Evolutionary conservation across 129 eudicot species (phyloP).

Genomic region (Ambrosia artemisiifolia): DNA sequence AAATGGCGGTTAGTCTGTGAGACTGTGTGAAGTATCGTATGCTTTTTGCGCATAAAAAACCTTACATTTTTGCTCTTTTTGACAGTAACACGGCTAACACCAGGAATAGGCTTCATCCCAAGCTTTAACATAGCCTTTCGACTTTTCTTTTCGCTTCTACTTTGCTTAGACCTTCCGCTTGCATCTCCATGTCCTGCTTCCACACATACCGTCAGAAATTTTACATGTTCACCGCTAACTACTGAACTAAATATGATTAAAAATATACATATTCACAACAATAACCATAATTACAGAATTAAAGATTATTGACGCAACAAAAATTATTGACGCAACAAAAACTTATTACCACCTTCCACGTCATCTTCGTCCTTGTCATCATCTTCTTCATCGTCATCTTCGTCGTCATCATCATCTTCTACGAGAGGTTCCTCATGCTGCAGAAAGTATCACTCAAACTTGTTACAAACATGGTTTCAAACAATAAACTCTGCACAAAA

Average conservation of each 20-base stretch:
- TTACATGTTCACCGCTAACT: neutral
- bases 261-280: neutral
- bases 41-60: neutral
- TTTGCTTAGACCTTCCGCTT: conserved; percentile 57
- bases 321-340: too few relatives aligned
- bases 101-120: conserved; percentile 72
- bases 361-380: too few relatives aligned
- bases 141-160: conserved; percentile 89
- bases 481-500: too few relatives aligned
- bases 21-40: neutral
- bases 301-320: too few relatives aligned
- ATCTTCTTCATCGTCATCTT: too few relatives aligned
- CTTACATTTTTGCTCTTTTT: conserved; percentile 79
- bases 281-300: too few relatives aligned
- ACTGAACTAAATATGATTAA: neutral
- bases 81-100: conserved; percentile 82
- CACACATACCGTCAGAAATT: neutral
- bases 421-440: too few relatives aligned
- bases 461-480: too few relatives aligned
- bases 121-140: conserved; percentile 91
- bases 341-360: too few relatives aligned
- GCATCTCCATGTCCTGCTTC: conserved; percentile 37
- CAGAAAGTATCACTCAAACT: too few relatives aligned
- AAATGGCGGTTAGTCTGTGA: too few relatives aligned
- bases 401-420: too few relatives aligned